phyloP scores from a whole-genome alignment of 2,329 filamentous ascomycete genomes.

The Fusarium sterilihyphosum region DNA sequence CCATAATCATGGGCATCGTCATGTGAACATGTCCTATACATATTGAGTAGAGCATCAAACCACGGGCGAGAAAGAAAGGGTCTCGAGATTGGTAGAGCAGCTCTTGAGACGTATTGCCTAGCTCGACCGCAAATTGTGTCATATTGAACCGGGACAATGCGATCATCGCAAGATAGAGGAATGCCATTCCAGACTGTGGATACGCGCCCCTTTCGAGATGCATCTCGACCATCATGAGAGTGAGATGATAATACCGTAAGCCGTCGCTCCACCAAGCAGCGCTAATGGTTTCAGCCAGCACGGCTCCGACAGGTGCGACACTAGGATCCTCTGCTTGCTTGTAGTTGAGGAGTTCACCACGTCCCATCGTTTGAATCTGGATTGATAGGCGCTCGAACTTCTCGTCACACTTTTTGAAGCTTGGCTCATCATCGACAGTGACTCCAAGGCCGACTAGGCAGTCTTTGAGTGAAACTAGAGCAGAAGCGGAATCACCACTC shows the following conservation, averaged over 20 bases:
- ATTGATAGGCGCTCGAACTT: conserved; percentile 74
- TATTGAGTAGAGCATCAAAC: conserved; percentile 73
- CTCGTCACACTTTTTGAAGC: conserved; percentile 79
- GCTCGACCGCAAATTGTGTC: conserved; percentile 72
- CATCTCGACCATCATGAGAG: conserved; percentile 72
- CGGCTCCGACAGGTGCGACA: conserved; percentile 72
- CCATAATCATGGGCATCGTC: conserved; percentile 67
- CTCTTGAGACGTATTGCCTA: conserved; percentile 70
- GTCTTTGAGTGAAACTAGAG: conserved; percentile 75
- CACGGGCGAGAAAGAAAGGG: conserved; percentile 72
- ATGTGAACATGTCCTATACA: conserved; percentile 77
- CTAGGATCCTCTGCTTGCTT: conserved; percentile 59
- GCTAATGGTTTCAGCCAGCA: conserved; percentile 75
- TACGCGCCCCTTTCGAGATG: conserved; percentile 72
- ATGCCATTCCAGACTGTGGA: conserved; percentile 74
- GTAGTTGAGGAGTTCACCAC: conserved; percentile 56
- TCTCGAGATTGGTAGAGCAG: conserved; percentile 72
- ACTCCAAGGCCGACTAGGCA: conserved; percentile 78
- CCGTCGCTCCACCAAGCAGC: conserved; percentile 79
- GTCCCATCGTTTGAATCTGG: conserved; percentile 68
- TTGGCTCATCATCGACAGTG: conserved; percentile 70
- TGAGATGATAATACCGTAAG: conserved; percentile 77
- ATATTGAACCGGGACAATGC: conserved; percentile 76
- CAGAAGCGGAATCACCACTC: conserved; percentile 74
- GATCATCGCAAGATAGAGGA: conserved; percentile 74